Base-by-base conservation (phyloP, 1,284 basidiomycete genomes). In the Ceratobasidium sp. region DNA sequence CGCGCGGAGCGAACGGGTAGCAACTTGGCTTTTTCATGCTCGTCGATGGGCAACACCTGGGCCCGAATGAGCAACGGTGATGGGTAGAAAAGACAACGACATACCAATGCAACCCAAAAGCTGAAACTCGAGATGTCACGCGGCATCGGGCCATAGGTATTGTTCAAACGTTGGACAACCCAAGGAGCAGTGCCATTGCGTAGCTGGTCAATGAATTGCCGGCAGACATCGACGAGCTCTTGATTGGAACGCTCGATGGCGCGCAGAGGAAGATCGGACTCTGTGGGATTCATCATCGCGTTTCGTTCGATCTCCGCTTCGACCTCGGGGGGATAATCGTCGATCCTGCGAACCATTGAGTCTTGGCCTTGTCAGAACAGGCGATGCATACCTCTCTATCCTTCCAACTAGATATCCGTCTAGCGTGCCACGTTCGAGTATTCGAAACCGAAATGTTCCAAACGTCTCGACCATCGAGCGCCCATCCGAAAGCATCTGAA, bases 321-420 rank as follows among this genome's bases (percentile, higher is more conserved):
- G 65, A 88, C 84, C 74, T 88, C 88, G 7, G 85, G 84, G 13
- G 86, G 82, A 76, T 88, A 87, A 80, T 91, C 90, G 69, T 90
- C 88, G 77, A 91, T 85, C 80, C 88, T 86, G 67, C 57, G 34
- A 17, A 57, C 29, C 17, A 17, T 22, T 70, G 13, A 56, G 25
- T 6, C 43, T n/a, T 40, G 51, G 22, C 6, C 22, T 32, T 6
- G 49, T 56, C 32, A 37, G 54, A 62, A 17, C 65, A 51, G n/a
- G 9, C 32, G 61, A 43, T 52, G 81, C 84, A 76, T 76, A 87
- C 86, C 83, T 83, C 83, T 98, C 95, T 54, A 97, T 89, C 61
- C 93, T 86, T 1, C 90, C 96, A 64, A 98, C 92, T 82, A 90
- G 91, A 82, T 98, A 98, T 6, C 96, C 97, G 82, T 99, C 96